Evolutionary conservation across 164 flowering plant species (phyloP).

Genomic region (Magnolia sinica): DNA sequence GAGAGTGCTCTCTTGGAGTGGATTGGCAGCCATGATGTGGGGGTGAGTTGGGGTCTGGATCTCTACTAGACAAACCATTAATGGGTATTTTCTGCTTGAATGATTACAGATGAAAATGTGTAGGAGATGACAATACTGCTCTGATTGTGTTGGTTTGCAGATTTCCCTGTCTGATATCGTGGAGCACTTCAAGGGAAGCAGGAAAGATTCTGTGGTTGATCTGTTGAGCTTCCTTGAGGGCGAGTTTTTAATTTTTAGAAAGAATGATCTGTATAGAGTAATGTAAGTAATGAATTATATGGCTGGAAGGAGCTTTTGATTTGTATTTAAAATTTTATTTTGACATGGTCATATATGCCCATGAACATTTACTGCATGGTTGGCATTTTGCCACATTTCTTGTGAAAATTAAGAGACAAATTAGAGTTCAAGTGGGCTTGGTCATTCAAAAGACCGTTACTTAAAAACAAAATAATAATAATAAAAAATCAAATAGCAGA

Average conservation of each 20-base stretch:
- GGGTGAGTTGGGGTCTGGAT: slow-evolving; percentile 28
- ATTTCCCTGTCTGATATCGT: slow-evolving; percentile 33
- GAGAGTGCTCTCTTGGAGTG: slow-evolving; percentile 34
- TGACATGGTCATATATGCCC: too few relatives aligned
- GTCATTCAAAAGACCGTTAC: too few relatives aligned
- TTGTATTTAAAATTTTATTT: too few relatives aligned
- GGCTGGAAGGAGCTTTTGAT: neutral
- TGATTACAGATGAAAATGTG: neutral
- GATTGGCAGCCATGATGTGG: slow-evolving; percentile 41
- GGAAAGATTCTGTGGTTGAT: slow-evolving; percentile 27
- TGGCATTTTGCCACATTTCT: too few relatives aligned
- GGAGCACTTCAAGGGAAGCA: slow-evolving; percentile 43
- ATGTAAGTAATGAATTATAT: slow-evolving; percentile 21
- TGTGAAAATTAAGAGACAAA: too few relatives aligned
- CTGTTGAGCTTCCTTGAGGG: slow-evolving; percentile 41
- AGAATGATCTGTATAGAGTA: slow-evolving; percentile 38
- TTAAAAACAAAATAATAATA: too few relatives aligned
- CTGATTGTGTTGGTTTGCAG: slow-evolving; percentile 27
- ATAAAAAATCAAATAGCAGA: too few relatives aligned
- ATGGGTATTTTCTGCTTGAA: neutral
- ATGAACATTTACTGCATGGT: too few relatives aligned
- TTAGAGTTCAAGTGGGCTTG: too few relatives aligned
- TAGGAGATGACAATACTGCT: neutral
- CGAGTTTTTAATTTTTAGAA: slow-evolving; percentile 47
- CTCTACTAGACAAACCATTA: neutral